These are phyloP conservation scores for sorghum (Sorghum bicolor) DNA, from an alignment of 176 grass and related monocot genomes.

Conservation along the genomic window Sorghum_bicolor_NCBIv3 NC_012874.2:3543001-3543500, in stretches of 20 bases:
- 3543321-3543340: slow-evolving; percentile 22
- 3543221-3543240: slow-evolving; percentile 35
- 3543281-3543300: slow-evolving; percentile 38
- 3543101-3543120: slow-evolving; percentile 48
- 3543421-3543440: slow-evolving; percentile 34
- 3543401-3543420: not conserved
- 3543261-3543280: slow-evolving; percentile 32
- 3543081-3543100: slow-evolving; percentile 61
- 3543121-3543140: slow-evolving; percentile 44
- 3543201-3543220: not conserved
- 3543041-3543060: slow-evolving; percentile 22
- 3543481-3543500: slow-evolving; percentile 26
- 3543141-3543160: slow-evolving; percentile 17
- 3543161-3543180: slow-evolving; percentile 54
- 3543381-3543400: slow-evolving; percentile 29
- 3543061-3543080: slow-evolving; percentile 34
- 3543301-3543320: slow-evolving; percentile 35
- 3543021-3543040: slow-evolving; percentile 67
- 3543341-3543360: slow-evolving; percentile 12
- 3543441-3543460: slow-evolving; percentile 60
- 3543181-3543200: slow-evolving; percentile 44
- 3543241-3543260: slow-evolving; percentile 35
- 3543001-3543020: slow-evolving; percentile 92
- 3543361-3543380: slow-evolving; percentile 28
- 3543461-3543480: slow-evolving; percentile 48